phyloP scores from a whole-genome alignment of 164 flowering plant genomes.

The Magnolia changhungtana region DNA sequence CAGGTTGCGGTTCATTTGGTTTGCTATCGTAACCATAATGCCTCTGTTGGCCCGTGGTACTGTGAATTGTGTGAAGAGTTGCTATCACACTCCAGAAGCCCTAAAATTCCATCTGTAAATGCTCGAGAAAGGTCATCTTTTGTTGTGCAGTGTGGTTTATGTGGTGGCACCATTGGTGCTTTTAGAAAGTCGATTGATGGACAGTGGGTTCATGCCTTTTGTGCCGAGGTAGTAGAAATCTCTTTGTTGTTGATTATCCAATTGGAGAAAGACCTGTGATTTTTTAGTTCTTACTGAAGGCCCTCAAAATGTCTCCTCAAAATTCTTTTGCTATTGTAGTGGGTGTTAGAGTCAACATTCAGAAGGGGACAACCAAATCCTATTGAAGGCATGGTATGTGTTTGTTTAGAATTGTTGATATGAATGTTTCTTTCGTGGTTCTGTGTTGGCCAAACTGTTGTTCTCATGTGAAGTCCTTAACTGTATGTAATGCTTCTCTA shows the following conservation, averaged over 20 bases:
- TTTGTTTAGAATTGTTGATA: background rate
- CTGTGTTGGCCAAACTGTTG: background rate
- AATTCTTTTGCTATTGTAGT: constrained; percentile 38
- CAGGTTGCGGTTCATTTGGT: constrained; percentile 93
- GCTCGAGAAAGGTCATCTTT: constrained; percentile 45
- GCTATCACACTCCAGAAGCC: background rate
- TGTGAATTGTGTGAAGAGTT: constrained; percentile 84
- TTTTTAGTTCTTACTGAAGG: background rate
- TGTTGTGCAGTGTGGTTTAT: constrained; percentile 70
- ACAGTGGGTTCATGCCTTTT: constrained; percentile 93
- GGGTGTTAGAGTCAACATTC: constrained; percentile 80
- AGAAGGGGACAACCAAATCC: constrained; percentile 82
- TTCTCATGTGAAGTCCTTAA: background rate
- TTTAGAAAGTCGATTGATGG: constrained; percentile 79
- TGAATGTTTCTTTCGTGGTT: background rate
- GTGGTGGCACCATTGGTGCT: constrained; percentile 86
- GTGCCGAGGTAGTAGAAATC: constrained; percentile 73
- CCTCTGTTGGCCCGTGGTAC: constrained; percentile 76
- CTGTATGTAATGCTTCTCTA: background rate
- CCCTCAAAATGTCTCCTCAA: background rate
- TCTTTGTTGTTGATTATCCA: background rate
- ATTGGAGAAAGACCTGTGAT: background rate
- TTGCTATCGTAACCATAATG: constrained; percentile 73
- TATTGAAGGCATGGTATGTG: constrained; percentile 83
- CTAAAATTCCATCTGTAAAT: background rate